These are phyloP conservation scores for Mycena olivaceomarginata DNA, from an alignment of 768 basidiomycete species.

Conservation along the genomic window DNA sequence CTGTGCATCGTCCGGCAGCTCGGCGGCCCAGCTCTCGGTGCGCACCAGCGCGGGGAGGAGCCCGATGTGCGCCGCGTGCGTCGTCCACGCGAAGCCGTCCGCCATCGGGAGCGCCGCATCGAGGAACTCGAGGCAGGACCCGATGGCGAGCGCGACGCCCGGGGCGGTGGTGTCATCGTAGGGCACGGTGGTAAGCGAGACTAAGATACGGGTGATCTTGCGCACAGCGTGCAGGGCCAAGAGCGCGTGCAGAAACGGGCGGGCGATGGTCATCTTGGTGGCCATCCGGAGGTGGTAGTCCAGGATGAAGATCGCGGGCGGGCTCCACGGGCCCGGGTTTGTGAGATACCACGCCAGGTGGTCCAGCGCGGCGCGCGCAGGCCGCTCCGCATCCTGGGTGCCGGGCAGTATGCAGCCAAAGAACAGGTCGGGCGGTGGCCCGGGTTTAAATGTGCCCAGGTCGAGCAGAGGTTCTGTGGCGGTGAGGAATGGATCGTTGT, in stretches of 20 bases:
- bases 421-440: constrained; percentile 32
- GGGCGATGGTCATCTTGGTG: constrained; percentile 28
- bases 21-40: constrained; percentile 36
- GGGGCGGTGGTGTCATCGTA: constrained; percentile 36
- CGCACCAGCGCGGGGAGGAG: constrained; percentile 40
- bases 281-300: constrained; percentile 43
- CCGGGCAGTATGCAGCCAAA: constrained; percentile 39
- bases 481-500: constrained; percentile 20
- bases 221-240: constrained; percentile 36
- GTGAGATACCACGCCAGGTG: constrained; percentile 41
- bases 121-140: constrained; percentile 37
- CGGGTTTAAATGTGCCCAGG: constrained; percentile 34
- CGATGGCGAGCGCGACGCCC: constrained; percentile 34
- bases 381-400: constrained; percentile 31
- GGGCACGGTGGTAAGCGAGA: constrained; percentile 32
- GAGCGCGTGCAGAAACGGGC: constrained; percentile 24
- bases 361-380: constrained; percentile 37
- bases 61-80: constrained; percentile 41
- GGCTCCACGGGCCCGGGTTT: constrained; percentile 24
- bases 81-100: constrained; percentile 42
- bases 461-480: constrained; percentile 43
- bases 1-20: constrained; percentile 34
- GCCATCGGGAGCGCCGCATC: constrained; percentile 22
- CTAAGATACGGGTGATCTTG: constrained; percentile 41
- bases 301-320: constrained; percentile 35